Evolutionary conservation across 2,329 filamentous ascomycete species (phyloP).

Genomic region (Ciborinia camelliae): DNA sequence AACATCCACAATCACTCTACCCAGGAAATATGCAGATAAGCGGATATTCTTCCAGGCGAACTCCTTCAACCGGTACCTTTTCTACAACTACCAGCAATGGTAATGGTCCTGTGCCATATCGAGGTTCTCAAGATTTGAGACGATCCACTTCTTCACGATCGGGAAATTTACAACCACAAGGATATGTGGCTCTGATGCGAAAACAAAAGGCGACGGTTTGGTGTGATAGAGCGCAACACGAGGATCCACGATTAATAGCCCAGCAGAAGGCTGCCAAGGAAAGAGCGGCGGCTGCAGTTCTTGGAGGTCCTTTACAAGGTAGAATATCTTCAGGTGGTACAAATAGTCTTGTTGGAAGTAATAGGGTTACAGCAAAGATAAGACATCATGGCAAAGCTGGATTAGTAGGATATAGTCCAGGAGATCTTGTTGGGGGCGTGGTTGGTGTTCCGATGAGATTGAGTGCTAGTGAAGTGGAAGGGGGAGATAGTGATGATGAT

Average conservation of each 20-base stretch:
- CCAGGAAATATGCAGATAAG: constrained; percentile 33
- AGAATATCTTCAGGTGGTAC: constrained; percentile 41
- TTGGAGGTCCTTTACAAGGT: constrained; percentile 49
- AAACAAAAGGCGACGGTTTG: constrained; percentile 98
- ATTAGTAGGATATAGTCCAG: constrained; percentile 71
- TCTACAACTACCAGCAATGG: constrained; percentile 61
- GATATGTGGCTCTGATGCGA: constrained; percentile 92
- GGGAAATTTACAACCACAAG: constrained; percentile 49
- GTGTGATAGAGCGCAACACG: constrained; percentile 91
- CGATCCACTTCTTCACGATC: constrained; percentile 82
- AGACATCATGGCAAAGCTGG: constrained; percentile 80
- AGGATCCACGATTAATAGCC: constrained; percentile 79
- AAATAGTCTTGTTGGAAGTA: constrained; percentile 38
- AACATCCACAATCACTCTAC: neutral
- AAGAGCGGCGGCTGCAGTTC: constrained; percentile 79
- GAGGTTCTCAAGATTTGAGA: constrained; percentile 61
- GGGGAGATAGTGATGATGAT: constrained; percentile 78
- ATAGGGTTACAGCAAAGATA: constrained; percentile 77
- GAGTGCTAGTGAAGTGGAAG: constrained; percentile 93
- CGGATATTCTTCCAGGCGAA: constrained; percentile 48
- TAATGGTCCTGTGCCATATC: constrained; percentile 46
- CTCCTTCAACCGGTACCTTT: constrained; percentile 65
- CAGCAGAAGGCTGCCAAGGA: constrained; percentile 85
- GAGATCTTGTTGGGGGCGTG: constrained; percentile 63
- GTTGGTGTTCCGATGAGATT: constrained; percentile 85